Conservation (phyloP, 176 grass and related monocot species). For the Avena atlantica region DNA sequence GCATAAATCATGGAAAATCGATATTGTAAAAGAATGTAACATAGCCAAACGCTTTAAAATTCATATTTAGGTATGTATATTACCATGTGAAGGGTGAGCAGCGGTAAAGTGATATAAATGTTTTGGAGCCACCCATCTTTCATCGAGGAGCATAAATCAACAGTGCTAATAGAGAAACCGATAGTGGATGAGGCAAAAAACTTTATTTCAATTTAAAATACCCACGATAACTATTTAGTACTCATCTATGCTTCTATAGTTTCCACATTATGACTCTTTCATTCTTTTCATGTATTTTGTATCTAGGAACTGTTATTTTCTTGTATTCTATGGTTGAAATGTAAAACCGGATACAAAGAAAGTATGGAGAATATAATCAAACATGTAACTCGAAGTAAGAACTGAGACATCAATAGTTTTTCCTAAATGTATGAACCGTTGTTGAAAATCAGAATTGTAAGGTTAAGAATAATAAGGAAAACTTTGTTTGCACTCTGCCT, state of each 20-base stretch:
- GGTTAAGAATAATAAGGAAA: background rate
- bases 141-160: background rate
- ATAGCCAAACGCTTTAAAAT: too few species aligned
- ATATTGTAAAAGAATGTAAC: too few species aligned
- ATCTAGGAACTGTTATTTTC: too few species aligned
- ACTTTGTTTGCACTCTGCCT: background rate
- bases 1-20: too few species aligned
- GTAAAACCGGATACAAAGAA: background rate
- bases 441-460: background rate
- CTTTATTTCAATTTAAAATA: background rate
- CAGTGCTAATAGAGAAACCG: background rate
- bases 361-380: background rate
- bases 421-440: background rate
- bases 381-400: background rate
- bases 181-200: background rate
- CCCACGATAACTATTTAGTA: background rate
- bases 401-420: background rate
- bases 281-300: background rate
- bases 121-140: background rate
- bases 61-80: background rate
- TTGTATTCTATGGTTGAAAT: background rate
- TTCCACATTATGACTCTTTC: background rate
- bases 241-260: background rate
- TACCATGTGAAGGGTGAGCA: background rate
- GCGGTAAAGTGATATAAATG: background rate